Evolutionary conservation across 1,139 yeast genomes (phyloP).

Genomic region (Sugiyamaella neomexicana): DNA sequence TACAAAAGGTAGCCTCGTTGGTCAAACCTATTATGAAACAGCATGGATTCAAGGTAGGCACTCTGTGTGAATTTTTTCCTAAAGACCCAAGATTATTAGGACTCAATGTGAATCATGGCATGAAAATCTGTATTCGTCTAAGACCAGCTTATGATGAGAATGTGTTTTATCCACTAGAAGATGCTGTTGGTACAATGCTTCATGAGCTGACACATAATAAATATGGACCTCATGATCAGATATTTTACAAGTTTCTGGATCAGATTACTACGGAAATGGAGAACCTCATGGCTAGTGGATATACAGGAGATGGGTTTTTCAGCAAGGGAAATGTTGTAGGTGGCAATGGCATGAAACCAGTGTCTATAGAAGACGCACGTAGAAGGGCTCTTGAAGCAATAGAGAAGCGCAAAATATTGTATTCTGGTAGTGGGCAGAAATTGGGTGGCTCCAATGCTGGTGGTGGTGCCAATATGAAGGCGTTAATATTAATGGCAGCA

Average conservation of each 20-base stretch:
- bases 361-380: conserved; percentile 25
- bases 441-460: conserved; percentile 25
- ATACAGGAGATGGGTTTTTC: conserved; percentile 44
- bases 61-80: conserved; percentile 85
- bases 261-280: conserved; percentile 60
- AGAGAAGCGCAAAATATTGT: conserved; percentile 25
- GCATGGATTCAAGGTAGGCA: conserved; percentile 63
- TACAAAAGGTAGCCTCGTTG: conserved; percentile 38
- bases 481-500: conserved; percentile 65
- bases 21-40: conserved; percentile 67
- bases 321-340: conserved; percentile 62
- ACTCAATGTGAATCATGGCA: conserved; percentile 81
- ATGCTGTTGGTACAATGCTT: conserved; percentile 75
- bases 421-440: conserved; percentile 32
- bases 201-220: conserved; percentile 87
- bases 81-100: conserved; percentile 67
- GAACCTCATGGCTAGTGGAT: conserved; percentile 50
- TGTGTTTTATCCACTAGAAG: conserved; percentile 64
- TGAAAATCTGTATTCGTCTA: conserved; percentile 69
- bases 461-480: conserved; percentile 41
- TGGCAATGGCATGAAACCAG: conserved; percentile 26
- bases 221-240: conserved; percentile 75
- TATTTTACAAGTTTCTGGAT: conserved; percentile 66
- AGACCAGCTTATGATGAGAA: conserved; percentile 58
- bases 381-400: conserved; percentile 24